Evolutionary conservation across 2,329 filamentous ascomycete species (phyloP), one percentile per base, ranked within the genome.

Genomic region (Aspergillus awamori): DNA sequence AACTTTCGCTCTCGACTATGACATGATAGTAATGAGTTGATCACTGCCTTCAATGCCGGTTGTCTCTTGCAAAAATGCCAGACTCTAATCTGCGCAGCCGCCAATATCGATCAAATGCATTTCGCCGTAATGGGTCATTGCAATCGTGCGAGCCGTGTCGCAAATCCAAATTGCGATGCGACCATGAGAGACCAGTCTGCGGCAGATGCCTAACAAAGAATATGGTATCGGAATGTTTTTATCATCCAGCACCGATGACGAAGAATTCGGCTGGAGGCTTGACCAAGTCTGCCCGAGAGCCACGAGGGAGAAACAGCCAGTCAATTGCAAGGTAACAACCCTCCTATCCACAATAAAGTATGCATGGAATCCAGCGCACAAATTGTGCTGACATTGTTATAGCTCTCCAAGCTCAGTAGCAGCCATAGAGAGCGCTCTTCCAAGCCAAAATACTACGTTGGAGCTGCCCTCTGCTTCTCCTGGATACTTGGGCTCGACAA

Each of bases 201-300:
- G 68, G 70, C 26, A 63, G 72, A 65, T 76, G 74, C 52, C 58
- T 61, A n/a, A 51, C 67, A 5, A 75, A 73, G 53, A 68, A 70
- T 28, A 72, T 74, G 48, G 62, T 56, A 7, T 65, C 71, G 17
- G 65, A 67, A 60, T 77, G 75, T 53, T 75, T 74, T 49, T 77
- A 77, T 54, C 75, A 77, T 60, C 75, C 75, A 52, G 72, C 75
- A 5, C 75, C 74, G 4, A 77, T 77, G 75, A 77, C 74, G 20
- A 76, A 70, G 30, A 59, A 66, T n/a, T 63, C 63, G 20, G 59
- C 49, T 22, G 63, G 61, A 4, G 63, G 67, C 28, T 58, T 59
- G 51, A 51, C 22, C 8, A 60, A 48, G 61, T 53, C 57, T 17
- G 43, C 63, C 8, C 60, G 61, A 13, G 53, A 61, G 6, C 55